These are phyloP conservation scores for Aspergillus wentii DNA, from an alignment of 495 filamentous ascomycete genomes.

Conservation along the genomic window DNA sequence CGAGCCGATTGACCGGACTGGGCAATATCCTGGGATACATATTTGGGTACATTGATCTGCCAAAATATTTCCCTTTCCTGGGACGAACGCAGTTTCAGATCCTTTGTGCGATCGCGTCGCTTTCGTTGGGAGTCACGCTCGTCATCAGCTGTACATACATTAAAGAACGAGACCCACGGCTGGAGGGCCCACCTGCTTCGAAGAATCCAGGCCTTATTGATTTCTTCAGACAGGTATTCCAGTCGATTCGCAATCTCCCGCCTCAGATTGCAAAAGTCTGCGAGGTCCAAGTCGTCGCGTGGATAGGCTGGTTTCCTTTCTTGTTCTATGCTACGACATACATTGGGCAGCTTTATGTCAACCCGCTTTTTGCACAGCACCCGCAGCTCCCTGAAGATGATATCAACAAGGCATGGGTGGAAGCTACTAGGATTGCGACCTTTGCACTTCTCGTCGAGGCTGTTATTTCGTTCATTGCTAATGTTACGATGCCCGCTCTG, in stretches of 20 bases:
- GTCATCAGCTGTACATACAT: constrained; percentile 60
- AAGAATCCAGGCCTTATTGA: constrained; percentile 59
- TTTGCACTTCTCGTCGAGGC: constrained; percentile 86
- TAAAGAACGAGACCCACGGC: constrained; percentile 71
- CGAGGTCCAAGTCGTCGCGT: constrained; percentile 81
- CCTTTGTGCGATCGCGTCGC: constrained; percentile 73
- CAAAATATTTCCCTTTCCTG: constrained; percentile 64
- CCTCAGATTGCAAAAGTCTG: constrained; percentile 79
- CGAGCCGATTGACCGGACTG: constrained; percentile 70
- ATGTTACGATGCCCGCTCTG: constrained; percentile 76
- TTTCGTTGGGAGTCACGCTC: constrained; percentile 63
- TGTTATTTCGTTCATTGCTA: constrained; percentile 71
- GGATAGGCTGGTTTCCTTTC: constrained; percentile 95
- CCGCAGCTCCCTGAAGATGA: constrained; percentile 70
- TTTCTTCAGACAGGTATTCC: constrained; percentile 76
- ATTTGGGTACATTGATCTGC: constrained; percentile 74
- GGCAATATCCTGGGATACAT: constrained; percentile 86
- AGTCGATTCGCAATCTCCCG: constrained; percentile 68
- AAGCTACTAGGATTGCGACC: constrained; percentile 74
- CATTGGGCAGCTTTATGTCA: constrained; percentile 82
- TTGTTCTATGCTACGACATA: constrained; percentile 91
- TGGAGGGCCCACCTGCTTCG: constrained; percentile 55
- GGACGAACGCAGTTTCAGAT: constrained; percentile 86
- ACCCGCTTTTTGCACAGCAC: constrained; percentile 70
- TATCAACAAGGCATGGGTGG: constrained; percentile 73